Conservation (phyloP, 495 filamentous ascomycete genomes). For the Pyrenula massariospora region DNA sequence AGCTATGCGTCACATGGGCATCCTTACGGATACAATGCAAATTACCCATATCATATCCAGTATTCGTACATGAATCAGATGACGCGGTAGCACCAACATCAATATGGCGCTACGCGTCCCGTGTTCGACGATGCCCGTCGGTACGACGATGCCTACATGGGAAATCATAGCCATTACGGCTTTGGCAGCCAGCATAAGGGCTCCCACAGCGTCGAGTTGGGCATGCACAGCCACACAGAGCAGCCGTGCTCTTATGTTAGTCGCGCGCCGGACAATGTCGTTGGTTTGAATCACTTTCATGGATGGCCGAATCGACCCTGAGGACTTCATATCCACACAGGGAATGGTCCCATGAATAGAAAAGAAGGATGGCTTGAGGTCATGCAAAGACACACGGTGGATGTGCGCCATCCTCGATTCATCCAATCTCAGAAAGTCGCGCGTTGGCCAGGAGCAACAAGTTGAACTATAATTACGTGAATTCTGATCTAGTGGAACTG, state of each 20-base stretch:
- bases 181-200: constrained; percentile 57
- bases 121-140: constrained; percentile 45
- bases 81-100: constrained; percentile 48
- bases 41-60: constrained; percentile 49
- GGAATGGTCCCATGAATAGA: too few relatives aligned
- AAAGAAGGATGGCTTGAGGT: too few relatives aligned
- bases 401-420: too few relatives aligned
- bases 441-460: too few relatives aligned
- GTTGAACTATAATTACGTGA: too few relatives aligned
- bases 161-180: constrained; percentile 46
- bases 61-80: constrained; percentile 47
- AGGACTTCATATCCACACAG: too few relatives aligned
- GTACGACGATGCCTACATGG: constrained; percentile 43
- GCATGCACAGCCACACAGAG: constrained; percentile 70
- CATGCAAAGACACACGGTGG: too few relatives aligned
- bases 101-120: constrained; percentile 39
- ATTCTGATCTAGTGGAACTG: too few relatives aligned
- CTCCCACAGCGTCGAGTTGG: constrained; percentile 68
- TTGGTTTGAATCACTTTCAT: too few relatives aligned
- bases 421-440: too few relatives aligned
- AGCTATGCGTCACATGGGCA: constrained; percentile 43
- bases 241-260: constrained; percentile 72
- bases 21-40: constrained; percentile 59
- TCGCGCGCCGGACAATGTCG: too few relatives aligned
- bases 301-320: too few relatives aligned